Base-by-base conservation (phyloP, 331 rosid species). In the Malus hybrid region DNA sequence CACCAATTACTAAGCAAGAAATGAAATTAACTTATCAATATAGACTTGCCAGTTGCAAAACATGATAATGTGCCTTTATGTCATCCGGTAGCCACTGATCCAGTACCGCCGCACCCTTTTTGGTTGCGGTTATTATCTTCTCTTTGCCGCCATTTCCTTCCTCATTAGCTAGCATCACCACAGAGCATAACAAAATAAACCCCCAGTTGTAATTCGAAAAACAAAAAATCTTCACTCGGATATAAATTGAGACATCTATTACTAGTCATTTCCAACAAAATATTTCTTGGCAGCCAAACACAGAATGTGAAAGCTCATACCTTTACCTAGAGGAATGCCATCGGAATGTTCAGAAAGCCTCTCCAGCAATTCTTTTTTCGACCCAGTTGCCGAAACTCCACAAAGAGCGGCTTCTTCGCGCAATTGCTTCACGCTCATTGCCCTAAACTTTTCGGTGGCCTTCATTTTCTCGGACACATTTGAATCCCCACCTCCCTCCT, bases 61-160 rank as follows among this genome's bases (percentile, higher is more conserved):
- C 97, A 83, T 90, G 99, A 84, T 85, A 88, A 19, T 80, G 88
- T 32, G 86, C 56, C 82, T 85, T 95, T 4, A 95, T 79, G 68
- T 87, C 70, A 80, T 95, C 96, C 0, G 99, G 93, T 72, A 95
- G 90, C 91, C 96, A 88, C 63, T 85, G 93, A 75, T 95, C 99
- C 79, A 92, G 84, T 39, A 95, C 91, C 16, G 97, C 97, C 1
- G 88, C 86, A n/a, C 99, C 99, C 84, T 95, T 95, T 73, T 90
- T 92, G 79, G 96, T 92, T 3, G 96, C 89, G 3, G 97, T 95
- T 56, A 89, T 85, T 33, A 86, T 83, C 85, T 86, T 92, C 81
- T 89, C 96, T 77, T 81, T 78, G 70, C 34, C 57, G 3, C n/a
- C 82, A 58, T 68, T 48, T 70, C 60, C 65, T 63, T 80, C 88